These are phyloP conservation scores for Claviceps sp. DNA, from an alignment of 2,329 filamentous ascomycete genomes.

Conservation along the genomic window DNA sequence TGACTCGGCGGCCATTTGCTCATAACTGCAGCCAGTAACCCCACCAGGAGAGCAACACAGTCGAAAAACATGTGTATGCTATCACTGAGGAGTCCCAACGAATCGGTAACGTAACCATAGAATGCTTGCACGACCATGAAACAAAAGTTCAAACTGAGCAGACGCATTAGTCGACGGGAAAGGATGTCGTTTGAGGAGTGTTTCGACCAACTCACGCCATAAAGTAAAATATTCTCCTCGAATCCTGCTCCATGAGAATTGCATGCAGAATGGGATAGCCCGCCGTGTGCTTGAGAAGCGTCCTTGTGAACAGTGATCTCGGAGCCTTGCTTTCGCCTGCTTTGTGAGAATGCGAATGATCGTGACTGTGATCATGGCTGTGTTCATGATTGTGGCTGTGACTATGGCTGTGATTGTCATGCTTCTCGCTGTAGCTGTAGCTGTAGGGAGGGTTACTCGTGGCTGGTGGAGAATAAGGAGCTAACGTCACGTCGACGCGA, in stretches of 20 bases:
- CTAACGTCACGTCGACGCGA: slow-evolving; percentile 14
- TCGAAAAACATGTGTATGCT: slow-evolving; percentile 99
- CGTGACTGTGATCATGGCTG: slow-evolving; percentile 14
- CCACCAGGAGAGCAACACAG: slow-evolving; percentile 81
- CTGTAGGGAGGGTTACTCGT: slow-evolving; percentile 12
- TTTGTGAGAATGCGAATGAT: slow-evolving; percentile 15
- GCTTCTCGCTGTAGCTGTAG: neutral
- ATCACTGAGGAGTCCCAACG: slow-evolving; percentile 86
- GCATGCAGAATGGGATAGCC: slow-evolving; percentile 69
- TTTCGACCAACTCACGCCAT: slow-evolving; percentile 51
- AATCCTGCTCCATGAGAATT: slow-evolving; percentile 83
- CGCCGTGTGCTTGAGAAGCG: slow-evolving; percentile 56
- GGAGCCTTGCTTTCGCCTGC: slow-evolving; percentile 26
- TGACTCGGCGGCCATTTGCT: slow-evolving; percentile 91
- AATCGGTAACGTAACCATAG: slow-evolving; percentile 88
- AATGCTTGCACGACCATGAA: slow-evolving; percentile 94
- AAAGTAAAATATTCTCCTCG: slow-evolving; percentile 91
- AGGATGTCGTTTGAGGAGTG: no score
- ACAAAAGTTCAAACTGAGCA: slow-evolving; percentile 65
- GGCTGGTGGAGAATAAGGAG: slow-evolving; percentile 13
- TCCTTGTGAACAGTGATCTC: slow-evolving; percentile 56
- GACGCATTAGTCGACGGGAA: neutral
- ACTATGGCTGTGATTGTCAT: slow-evolving; percentile 13
- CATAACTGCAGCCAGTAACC: slow-evolving; percentile 81
- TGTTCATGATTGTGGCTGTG: slow-evolving; percentile 15